Evolutionary conservation across 2,329 filamentous ascomycete species (phyloP).

Genomic region (Thelonectria rubi): DNA sequence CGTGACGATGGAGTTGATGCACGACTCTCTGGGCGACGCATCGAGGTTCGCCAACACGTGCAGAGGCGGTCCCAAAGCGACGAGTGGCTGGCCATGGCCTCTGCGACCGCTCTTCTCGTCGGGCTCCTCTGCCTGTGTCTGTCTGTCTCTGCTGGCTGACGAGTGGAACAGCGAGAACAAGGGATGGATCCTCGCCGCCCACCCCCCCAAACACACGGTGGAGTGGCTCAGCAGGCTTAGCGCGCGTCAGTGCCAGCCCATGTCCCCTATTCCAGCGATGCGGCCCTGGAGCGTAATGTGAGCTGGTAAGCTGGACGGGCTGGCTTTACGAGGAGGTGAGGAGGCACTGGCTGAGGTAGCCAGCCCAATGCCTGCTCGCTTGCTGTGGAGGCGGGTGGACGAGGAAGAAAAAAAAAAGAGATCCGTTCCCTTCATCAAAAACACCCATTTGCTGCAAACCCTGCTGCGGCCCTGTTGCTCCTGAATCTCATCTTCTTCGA

Average conservation of each 20-base stretch:
- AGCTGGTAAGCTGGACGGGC: too few relatives aligned
- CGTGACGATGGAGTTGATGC: too few relatives aligned
- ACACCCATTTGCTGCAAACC: slow-evolving; percentile 39
- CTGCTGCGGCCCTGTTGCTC: slow-evolving; percentile 31
- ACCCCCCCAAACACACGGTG: slow-evolving; percentile 39
- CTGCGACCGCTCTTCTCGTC: slow-evolving; percentile 4
- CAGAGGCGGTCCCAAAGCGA: too few relatives aligned
- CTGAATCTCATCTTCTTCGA: slow-evolving; percentile 21
- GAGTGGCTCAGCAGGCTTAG: slow-evolving; percentile 46
- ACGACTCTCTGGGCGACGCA: too few relatives aligned
- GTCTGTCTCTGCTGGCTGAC: slow-evolving; percentile 27
- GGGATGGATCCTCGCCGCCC: slow-evolving; percentile 22
- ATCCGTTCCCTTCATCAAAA: slow-evolving; percentile 43
- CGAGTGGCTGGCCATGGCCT: slow-evolving; percentile 16
- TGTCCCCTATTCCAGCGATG: slow-evolving; percentile 43
- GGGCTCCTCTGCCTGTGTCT: slow-evolving; percentile 20
- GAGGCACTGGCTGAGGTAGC: background rate
- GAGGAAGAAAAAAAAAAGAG: slow-evolving; percentile 41
- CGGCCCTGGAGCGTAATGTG: too few relatives aligned
- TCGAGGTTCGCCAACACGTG: too few relatives aligned
- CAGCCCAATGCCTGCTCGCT: slow-evolving; percentile 5
- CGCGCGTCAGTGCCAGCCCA: slow-evolving; percentile 33
- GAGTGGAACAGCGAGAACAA: slow-evolving; percentile 33
- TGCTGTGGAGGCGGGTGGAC: slow-evolving; percentile 30
- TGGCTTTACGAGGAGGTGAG: too few relatives aligned